These are phyloP conservation scores for Aspergillus sp. DNA, from an alignment of 2,329 filamentous ascomycete genomes.

Conservation along the genomic window DNA sequence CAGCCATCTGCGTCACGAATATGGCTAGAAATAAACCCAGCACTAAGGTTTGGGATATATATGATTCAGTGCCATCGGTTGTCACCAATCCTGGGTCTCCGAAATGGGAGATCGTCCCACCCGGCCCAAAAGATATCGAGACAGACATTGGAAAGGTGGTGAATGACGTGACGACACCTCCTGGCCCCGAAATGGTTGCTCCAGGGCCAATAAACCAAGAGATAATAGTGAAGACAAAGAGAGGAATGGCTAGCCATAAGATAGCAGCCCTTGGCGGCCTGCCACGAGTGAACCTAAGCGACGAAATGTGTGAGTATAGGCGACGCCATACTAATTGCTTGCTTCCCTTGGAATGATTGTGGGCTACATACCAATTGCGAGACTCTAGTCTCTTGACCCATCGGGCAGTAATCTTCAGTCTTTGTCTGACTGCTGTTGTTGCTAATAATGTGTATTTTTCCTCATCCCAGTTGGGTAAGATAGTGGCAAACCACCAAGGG, in stretches of 20 bases:
- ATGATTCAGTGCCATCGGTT: slow-evolving; percentile 18
- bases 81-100: neutral
- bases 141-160: slow-evolving; percentile 38
- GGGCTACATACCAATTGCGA: slow-evolving; percentile 64
- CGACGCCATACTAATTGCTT: neutral
- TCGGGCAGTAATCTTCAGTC: slow-evolving; percentile 76
- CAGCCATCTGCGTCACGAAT: slow-evolving; percentile 30
- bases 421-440: slow-evolving; percentile 73
- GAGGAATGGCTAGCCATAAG: slow-evolving; percentile 46
- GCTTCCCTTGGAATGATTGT: neutral
- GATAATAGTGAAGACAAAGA: slow-evolving; percentile 34
- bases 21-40: slow-evolving; percentile 32
- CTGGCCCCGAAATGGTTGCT: slow-evolving; percentile 21
- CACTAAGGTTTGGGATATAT: slow-evolving; percentile 34
- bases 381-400: slow-evolving; percentile 76
- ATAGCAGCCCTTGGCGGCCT: slow-evolving; percentile 36
- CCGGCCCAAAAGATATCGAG: slow-evolving; percentile 33
- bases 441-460: slow-evolving; percentile 77
- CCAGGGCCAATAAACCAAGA: slow-evolving; percentile 27
- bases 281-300: slow-evolving; percentile 29
- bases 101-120: slow-evolving; percentile 9
- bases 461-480: slow-evolving; percentile 72
- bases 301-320: slow-evolving; percentile 11
- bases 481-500: slow-evolving; percentile 87
- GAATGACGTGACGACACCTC: slow-evolving; percentile 31